Percentiles rank a stretch among this genome's conserved stretches.
Evolutionary conservation across 805 yeast genomes (phyloP).

Genomic region (Isabelozyma pseudorhagii): DNA sequence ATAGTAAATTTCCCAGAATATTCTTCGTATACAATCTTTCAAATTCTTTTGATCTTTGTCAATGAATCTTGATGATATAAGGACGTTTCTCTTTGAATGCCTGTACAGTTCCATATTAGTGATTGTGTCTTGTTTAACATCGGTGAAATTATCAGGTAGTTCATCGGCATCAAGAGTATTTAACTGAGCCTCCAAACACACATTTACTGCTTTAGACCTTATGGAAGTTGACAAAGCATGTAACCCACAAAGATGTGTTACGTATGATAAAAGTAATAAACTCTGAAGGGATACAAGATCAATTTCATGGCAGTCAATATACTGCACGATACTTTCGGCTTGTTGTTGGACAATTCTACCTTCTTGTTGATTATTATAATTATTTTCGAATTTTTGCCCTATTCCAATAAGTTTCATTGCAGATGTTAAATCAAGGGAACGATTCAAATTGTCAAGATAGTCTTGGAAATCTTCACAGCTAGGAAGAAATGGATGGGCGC

Average conservation of each 20-base stretch:
- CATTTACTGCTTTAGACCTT: background rate
- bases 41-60: conserved; percentile 18
- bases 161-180: background rate
- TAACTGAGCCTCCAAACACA: background rate
- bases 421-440: background rate
- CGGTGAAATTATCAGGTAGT: background rate
- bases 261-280: background rate
- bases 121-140: background rate
- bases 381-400: background rate
- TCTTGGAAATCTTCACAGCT: conserved; percentile 8
- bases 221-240: background rate
- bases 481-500: background rate
- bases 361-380: background rate
- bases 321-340: background rate
- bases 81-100: background rate
- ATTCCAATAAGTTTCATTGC: background rate
- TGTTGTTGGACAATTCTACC: background rate
- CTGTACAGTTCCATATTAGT: background rate
- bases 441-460: background rate
- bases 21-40: background rate
- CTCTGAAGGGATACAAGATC: background rate
- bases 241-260: background rate
- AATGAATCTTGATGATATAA: background rate
- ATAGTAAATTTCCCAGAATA: background rate
- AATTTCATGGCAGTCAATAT: background rate